Evolutionary conservation across 2,329 filamentous ascomycete genomes (phyloP).

Genomic region (Alternaria conjuncta): DNA sequence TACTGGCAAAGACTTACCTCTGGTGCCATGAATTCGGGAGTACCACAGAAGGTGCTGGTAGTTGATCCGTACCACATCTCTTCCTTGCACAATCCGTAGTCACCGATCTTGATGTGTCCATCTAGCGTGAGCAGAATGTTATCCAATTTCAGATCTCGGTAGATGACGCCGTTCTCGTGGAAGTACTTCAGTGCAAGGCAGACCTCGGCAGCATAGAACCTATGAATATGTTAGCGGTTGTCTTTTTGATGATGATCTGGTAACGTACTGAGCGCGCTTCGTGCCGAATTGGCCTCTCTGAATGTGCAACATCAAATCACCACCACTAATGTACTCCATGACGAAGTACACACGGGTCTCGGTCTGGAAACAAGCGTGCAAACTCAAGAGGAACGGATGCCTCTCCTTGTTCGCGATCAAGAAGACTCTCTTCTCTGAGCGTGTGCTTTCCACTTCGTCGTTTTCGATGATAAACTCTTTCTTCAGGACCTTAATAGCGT

Average conservation of each 20-base stretch:
- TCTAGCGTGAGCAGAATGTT: conserved; percentile 94
- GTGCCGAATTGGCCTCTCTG: conserved; percentile 95
- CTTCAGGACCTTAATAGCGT: conserved; percentile 98
- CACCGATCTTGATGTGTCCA: conserved; percentile 97
- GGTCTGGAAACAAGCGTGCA: conserved; percentile 98
- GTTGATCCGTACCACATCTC: conserved; percentile 99
- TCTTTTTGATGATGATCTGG: neutral
- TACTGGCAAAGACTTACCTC: conserved; percentile 67
- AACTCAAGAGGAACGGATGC: conserved; percentile 91
- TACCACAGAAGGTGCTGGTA: conserved; percentile 97
- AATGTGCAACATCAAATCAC: conserved; percentile 98
- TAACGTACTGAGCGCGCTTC: conserved; percentile 87
- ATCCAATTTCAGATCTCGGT: conserved; percentile 80
- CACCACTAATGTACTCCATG: conserved; percentile 99
- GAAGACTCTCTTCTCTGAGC: conserved; percentile 97
- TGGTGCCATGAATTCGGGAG: conserved; percentile 99
- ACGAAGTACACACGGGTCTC: conserved; percentile 99
- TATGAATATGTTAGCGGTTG: conserved; percentile 45
- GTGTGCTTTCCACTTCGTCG: conserved; percentile 96
- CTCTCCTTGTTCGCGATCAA: conserved; percentile 95
- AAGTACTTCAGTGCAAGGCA: conserved; percentile 98
- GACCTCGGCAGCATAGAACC: conserved; percentile 97
- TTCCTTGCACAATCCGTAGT: conserved; percentile 99
- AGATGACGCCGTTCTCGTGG: conserved; percentile 99
- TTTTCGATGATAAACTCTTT: conserved; percentile 99